These are phyloP conservation scores for Bretziella fagacearum DNA, from an alignment of 2,329 filamentous ascomycete species.

Conservation along the genomic window DNA sequence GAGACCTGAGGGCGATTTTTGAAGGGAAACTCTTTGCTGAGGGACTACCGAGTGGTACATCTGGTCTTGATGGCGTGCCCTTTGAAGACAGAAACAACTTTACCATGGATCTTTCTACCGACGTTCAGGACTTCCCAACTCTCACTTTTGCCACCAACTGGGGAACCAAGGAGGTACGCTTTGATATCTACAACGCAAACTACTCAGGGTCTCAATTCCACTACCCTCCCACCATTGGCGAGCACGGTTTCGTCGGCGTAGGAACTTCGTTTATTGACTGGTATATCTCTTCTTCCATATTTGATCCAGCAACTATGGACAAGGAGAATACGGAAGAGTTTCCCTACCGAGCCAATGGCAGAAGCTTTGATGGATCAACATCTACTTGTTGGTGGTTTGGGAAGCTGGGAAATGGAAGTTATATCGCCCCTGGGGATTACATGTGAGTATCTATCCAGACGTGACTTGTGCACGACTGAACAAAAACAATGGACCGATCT, in stretches of 20 bases:
- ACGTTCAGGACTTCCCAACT: conserved; percentile 16
- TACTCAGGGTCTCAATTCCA: conserved; percentile 26
- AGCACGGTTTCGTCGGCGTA: conserved; percentile 27
- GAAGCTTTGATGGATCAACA: conserved; percentile 11
- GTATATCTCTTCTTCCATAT: too few species aligned
- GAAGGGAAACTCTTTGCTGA: conserved; percentile 4
- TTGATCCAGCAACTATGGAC: too few species aligned
- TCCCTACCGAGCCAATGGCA: conserved; percentile 18
- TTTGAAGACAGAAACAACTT: conserved; percentile 4
- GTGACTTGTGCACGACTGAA: too few species aligned
- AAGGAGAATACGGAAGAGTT: too few species aligned
- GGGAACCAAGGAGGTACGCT: conserved; percentile 22
- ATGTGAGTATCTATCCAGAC: conserved; percentile 10
- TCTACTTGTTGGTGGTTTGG: conserved; percentile 20
- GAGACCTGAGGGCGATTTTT: conserved; percentile 5
- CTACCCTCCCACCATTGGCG: conserved; percentile 25
- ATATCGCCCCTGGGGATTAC: conserved; percentile 19
- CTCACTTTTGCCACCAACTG: conserved; percentile 19
- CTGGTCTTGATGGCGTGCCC: neutral
- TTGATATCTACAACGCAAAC: conserved; percentile 25
- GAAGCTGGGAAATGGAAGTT: conserved; percentile 18
- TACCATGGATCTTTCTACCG: conserved; percentile 8
- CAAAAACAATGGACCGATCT: too few species aligned
- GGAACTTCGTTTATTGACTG: too few species aligned
- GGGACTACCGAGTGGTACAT: too few species aligned